These are phyloP conservation scores for Spinacia oleracea DNA, from an alignment of 179 eudicot genomes.

Conservation along the genomic window DNA sequence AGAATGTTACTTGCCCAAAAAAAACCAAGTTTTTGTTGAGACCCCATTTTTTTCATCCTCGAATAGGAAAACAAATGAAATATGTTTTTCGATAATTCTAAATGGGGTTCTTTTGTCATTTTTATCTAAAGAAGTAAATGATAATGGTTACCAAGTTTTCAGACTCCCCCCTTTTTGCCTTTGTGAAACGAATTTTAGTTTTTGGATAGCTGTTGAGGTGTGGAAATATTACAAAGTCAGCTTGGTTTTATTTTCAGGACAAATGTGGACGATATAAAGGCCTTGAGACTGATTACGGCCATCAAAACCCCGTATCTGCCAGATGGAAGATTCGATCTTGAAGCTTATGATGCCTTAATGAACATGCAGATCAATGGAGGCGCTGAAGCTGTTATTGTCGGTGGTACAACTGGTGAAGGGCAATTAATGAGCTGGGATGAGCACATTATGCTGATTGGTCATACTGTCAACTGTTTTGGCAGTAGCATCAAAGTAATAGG, in stretches of 20 bases:
- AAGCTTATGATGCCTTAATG: slow-evolving; percentile 79
- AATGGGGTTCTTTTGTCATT: neutral
- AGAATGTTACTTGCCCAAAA: neutral
- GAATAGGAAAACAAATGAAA: too few relatives aligned
- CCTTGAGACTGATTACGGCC: slow-evolving; percentile 75
- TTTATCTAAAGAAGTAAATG: neutral
- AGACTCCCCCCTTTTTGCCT: neutral
- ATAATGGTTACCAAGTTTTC: neutral
- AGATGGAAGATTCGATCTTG: slow-evolving; percentile 90
- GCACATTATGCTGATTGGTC: slow-evolving; percentile 92
- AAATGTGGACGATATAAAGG: slow-evolving; percentile 72
- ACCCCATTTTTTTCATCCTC: too few relatives aligned
- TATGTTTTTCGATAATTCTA: neutral
- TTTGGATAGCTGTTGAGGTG: neutral
- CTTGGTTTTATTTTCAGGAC: slow-evolving; percentile 52
- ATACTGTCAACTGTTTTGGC: slow-evolving; percentile 86
- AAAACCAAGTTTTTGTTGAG: too few relatives aligned
- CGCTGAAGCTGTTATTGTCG: slow-evolving; percentile 77
- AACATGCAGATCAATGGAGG: slow-evolving; percentile 79
- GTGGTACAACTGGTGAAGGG: slow-evolving; percentile 95
- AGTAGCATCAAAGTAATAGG: slow-evolving; percentile 75
- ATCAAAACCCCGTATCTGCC: slow-evolving; percentile 89
- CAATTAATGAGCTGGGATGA: slow-evolving; percentile 96
- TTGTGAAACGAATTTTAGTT: neutral
- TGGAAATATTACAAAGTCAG: neutral